phyloP scores from a whole-genome alignment of 106 monocot genomes.

The Dendrobium catenatum region DNA sequence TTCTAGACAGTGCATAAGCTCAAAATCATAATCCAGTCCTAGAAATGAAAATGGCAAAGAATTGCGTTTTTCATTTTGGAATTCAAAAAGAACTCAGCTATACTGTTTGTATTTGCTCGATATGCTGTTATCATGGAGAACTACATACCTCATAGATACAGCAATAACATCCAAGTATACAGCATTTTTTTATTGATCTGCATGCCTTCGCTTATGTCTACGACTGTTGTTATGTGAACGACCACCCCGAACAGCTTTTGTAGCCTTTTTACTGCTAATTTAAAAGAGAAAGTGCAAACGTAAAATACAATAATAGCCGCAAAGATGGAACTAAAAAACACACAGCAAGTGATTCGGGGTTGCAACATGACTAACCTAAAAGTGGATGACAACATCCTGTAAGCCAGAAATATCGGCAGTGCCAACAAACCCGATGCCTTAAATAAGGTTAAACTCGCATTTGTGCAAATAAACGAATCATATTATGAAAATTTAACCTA shows the following conservation, averaged over 20 bases:
- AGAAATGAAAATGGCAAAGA: no score
- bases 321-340: not conserved
- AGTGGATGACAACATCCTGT: constrained; percentile 22
- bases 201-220: constrained; percentile 46
- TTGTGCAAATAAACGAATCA: not conserved
- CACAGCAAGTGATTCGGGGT: no score
- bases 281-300: not conserved
- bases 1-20: no score
- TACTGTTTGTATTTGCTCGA: no score
- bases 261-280: constrained; percentile 30
- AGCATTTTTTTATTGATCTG: constrained; percentile 33
- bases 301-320: not conserved
- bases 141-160: no score
- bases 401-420: constrained; percentile 39
- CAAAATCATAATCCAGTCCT: no score
- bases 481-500: not conserved
- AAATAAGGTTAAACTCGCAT: no score
- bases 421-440: constrained; percentile 66
- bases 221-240: constrained; percentile 35
- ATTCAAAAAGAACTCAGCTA: no score
- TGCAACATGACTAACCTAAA: constrained; percentile 30
- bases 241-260: constrained; percentile 9
- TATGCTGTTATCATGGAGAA: no score
- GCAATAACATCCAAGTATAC: no score
- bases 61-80: no score